These are phyloP conservation scores for Penicillium sp. DNA, from an alignment of 2,329 filamentous ascomycete genomes.

Conservation along the genomic window DNA sequence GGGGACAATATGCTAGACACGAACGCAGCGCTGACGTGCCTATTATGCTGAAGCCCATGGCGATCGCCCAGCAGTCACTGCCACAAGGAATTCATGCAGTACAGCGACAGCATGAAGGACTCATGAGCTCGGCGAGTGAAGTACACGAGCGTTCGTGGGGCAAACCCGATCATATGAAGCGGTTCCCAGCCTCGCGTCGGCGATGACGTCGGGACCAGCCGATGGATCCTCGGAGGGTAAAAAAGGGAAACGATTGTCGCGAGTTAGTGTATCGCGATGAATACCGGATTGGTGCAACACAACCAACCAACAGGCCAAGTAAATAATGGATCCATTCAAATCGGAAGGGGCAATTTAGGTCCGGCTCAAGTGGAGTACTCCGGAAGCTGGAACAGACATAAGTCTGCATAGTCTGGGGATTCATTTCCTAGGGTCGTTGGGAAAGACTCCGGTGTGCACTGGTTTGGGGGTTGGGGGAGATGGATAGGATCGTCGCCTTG, in stretches of 20 bases:
- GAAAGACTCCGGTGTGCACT: neutral
- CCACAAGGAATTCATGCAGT: constrained; percentile 37
- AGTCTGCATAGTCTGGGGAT: neutral
- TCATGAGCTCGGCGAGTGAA: constrained; percentile 30
- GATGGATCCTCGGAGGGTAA: constrained; percentile 12
- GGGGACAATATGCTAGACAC: constrained; percentile 46
- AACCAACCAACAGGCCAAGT: neutral
- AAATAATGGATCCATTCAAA: neutral
- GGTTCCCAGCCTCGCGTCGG: constrained; percentile 34
- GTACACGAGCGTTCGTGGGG: constrained; percentile 37
- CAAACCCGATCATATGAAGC: constrained; percentile 44
- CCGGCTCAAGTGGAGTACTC: constrained; percentile 12
- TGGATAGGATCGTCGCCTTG: neutral
- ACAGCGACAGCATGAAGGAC: constrained; percentile 24
- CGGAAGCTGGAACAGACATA: neutral
- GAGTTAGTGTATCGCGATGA: constrained; percentile 19
- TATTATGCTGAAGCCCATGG: constrained; percentile 43
- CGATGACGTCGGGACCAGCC: constrained; percentile 25
- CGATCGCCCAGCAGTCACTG: constrained; percentile 30
- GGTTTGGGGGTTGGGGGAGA: neutral
- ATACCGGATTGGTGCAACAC: constrained; percentile 27
- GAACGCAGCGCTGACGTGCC: constrained; percentile 45
- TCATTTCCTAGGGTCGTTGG: neutral
- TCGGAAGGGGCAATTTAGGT: constrained; percentile 2
- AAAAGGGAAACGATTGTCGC: constrained; percentile 22